Evolutionary conservation across 108 stramenopile genomes (phyloP).

Genomic region (Pseudonitzschia delicatissima): DNA sequence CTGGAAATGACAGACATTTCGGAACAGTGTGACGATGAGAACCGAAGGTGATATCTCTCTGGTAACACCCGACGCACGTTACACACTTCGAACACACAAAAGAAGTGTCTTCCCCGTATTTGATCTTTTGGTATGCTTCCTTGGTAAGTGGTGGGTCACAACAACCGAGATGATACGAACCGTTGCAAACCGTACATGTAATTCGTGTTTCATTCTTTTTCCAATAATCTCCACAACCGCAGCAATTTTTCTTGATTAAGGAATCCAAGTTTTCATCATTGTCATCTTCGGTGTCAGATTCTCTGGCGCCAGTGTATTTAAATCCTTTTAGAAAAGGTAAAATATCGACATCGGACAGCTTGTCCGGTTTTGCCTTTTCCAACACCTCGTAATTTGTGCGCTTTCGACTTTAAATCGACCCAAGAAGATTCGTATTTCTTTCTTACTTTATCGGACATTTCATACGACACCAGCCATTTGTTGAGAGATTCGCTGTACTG

Average conservation of each 20-base stretch:
- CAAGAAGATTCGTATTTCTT: constrained; percentile 51
- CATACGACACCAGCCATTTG: constrained; percentile 56
- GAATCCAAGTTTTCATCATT: constrained; percentile 14
- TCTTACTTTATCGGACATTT: constrained; percentile 35
- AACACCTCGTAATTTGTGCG: constrained; percentile 42
- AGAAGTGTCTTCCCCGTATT: constrained; percentile 21
- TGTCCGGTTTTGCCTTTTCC: constrained; percentile 21
- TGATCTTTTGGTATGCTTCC: constrained; percentile 32
- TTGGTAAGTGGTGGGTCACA: constrained; percentile 46
- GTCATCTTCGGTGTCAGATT: constrained; percentile 10
- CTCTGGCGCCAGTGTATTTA: constrained; percentile 9
- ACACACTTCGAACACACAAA: constrained; percentile 56
- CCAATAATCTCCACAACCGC: constrained; percentile 46
- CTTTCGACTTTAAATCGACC: constrained; percentile 52
- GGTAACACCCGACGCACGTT: constrained; percentile 53
- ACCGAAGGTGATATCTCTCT: constrained; percentile 56
- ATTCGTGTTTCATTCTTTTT: constrained; percentile 33
- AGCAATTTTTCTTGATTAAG: constrained; percentile 28
- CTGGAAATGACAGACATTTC: constrained; percentile 32
- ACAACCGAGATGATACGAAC: constrained; percentile 48
- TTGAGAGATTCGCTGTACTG: constrained; percentile 38
- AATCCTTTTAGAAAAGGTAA: constrained; percentile 52
- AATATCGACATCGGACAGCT: constrained; percentile 33
- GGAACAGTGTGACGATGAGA: constrained; percentile 31
- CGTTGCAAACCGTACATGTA: constrained; percentile 38